Percentiles rank a stretch among this genome's conserved stretches.
These are phyloP conservation scores for Paramecium caudatum DNA, from an alignment of 73 alveolate species.

Conservation along the genomic window DNA sequence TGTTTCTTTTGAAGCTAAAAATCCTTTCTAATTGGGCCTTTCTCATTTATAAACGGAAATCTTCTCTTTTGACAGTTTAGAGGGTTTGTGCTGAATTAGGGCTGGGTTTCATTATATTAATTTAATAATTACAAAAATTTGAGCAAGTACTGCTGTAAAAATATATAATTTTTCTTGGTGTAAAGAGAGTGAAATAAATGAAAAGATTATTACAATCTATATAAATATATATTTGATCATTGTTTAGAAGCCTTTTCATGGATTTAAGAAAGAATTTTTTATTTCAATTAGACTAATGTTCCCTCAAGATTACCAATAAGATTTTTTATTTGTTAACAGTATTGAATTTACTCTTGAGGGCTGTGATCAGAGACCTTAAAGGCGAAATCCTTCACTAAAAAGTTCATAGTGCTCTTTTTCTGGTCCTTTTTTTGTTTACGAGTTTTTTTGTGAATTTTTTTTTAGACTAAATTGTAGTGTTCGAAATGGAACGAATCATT, in stretches of 20 bases:
- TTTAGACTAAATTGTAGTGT: background rate
- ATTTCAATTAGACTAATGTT: background rate
- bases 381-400: background rate
- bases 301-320: background rate
- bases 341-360: background rate
- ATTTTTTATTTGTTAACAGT: background rate
- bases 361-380: background rate
- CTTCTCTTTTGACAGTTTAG: too few relatives aligned
- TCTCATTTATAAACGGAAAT: background rate
- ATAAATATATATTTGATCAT: background rate
- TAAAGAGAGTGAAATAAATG: background rate
- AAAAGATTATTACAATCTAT: background rate
- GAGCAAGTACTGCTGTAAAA: constrained; percentile 23
- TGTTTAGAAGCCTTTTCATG: background rate
- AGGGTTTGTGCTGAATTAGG: too few relatives aligned
- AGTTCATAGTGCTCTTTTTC: background rate
- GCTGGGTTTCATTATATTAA: too few relatives aligned
- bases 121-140: background rate
- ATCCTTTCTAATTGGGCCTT: background rate
- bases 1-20: background rate
- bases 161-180: background rate
- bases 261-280: background rate
- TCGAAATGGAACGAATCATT: background rate
- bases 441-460: constrained; percentile 14
- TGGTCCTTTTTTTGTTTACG: background rate